Evolutionary conservation across 2,329 filamentous ascomycete species (phyloP), one percentile per base, ranked within the genome.

Genomic region (Diaporthe citriasiana): DNA sequence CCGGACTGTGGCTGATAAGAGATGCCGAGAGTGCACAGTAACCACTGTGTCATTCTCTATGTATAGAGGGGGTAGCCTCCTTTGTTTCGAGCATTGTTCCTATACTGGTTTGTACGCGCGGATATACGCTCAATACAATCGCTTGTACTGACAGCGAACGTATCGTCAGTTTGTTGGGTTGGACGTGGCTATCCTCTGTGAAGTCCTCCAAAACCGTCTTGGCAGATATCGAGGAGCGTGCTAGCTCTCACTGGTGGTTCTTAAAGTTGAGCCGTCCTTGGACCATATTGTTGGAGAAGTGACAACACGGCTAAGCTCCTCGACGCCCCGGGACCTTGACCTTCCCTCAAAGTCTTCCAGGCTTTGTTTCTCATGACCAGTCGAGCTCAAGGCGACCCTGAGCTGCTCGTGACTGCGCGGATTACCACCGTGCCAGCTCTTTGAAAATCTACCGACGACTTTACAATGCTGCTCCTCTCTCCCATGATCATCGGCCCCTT

Each of bases 401-500:
- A 30, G 33, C 22, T 17, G 9, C 45, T 40, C 30, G 38, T 15
- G 17, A 35, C 59, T n/a, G n/a, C n/a, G n/a, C n/a, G n/a, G n/a
- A n/a, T n/a, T n/a, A n/a, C n/a, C 19, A 40, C 12, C 10, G 19
- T 40, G 33, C 15, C 15, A 27, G 25, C 55, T 35, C 56, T 33
- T 27, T 12, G 7, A 25, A 12, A 35, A 35, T n/a, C 40, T 19
- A 19, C 22, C 27, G 63, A 30, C 40, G 12, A 45, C 17, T n/a
- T 25, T 25, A 63, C 38, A 27, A 79, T 79, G 78, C 33, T 78
- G 7, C 60, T 78, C 9, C 59, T 78, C 57, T 76, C 76, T 25
- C 78, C 78, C 30, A 10, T 60, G 3, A 42, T 78, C 50, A 60
- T 79, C 27, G 56, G 51, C 25, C 73, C 73, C 15, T 65, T 60